Conservation (phyloP, 768 basidiomycete species). For the Pleurotus cornucopiae region DNA sequence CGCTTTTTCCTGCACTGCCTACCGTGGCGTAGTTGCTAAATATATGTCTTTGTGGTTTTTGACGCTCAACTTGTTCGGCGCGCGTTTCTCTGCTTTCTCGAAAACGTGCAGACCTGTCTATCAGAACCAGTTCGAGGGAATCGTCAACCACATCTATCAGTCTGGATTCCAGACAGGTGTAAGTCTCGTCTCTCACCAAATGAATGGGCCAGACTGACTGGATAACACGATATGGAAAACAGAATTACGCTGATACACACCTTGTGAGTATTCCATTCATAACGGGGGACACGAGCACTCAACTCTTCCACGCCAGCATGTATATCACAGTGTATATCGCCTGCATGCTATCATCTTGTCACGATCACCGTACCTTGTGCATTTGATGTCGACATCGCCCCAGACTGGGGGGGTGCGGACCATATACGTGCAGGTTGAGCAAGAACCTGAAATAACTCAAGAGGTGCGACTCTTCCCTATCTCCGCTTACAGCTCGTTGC, state of each 20-base stretch:
- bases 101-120: conserved; percentile 36
- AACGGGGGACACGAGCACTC: conserved; percentile 7
- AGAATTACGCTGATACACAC: conserved; percentile 83
- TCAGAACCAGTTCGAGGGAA: conserved; percentile 70
- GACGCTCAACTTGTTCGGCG: not conserved
- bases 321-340: conserved; percentile 69
- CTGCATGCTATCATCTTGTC: conserved; percentile 85
- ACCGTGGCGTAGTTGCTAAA: not conserved
- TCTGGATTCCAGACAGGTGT: conserved; percentile 81
- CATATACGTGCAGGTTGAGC: conserved; percentile 72
- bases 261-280: conserved; percentile 45
- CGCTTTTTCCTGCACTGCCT: conserved; percentile 24
- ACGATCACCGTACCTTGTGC: conserved; percentile 82
- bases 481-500: not conserved
- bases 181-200: conserved; percentile 27
- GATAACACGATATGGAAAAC: conserved; percentile 11
- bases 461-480: conserved; percentile 52
- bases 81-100: conserved; percentile 11
- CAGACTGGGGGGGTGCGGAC: conserved; percentile 60
- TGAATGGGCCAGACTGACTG: conserved; percentile 8
- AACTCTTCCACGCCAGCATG: conserved; percentile 43
- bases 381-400: conserved; percentile 81
- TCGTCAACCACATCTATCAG: conserved; percentile 75
- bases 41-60: conserved; percentile 7
- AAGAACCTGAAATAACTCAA: conserved; percentile 78